These are phyloP conservation scores for Blastobotrys illinoisensis DNA, from an alignment of 1,139 yeast genomes.

Conservation along the genomic window DNA sequence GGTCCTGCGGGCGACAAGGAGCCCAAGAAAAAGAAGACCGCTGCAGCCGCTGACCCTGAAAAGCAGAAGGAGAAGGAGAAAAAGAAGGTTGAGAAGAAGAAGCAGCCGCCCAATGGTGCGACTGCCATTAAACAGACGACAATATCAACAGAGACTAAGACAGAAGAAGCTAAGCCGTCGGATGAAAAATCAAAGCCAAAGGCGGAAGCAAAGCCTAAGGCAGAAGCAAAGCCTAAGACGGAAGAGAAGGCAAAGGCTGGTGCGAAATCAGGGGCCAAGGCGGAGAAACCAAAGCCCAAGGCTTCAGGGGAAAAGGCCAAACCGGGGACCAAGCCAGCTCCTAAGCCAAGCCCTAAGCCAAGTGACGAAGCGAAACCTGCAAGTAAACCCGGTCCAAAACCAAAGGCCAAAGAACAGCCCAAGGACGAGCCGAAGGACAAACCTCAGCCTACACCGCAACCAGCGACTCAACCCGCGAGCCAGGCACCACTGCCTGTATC, in stretches of 20 bases:
- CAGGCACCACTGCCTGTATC: not conserved
- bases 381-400: not conserved
- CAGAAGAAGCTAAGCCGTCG: not conserved
- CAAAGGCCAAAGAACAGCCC: not conserved
- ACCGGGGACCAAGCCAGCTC: too few species aligned
- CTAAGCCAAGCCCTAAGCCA: constrained; percentile 1
- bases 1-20: constrained; percentile 8
- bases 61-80: constrained; percentile 6
- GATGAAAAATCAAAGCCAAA: not conserved
- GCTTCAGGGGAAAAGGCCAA: not conserved
- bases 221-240: not conserved
- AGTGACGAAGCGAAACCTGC: constrained; percentile 1
- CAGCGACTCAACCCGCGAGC: not conserved
- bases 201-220: not conserved
- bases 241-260: not conserved
- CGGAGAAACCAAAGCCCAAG: constrained; percentile 1
- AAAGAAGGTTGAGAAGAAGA: constrained; percentile 3
- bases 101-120: not conserved
- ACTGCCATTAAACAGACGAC: not conserved
- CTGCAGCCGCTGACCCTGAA: constrained; percentile 6
- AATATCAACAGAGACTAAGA: not conserved
- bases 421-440: too few species aligned
- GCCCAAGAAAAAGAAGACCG: constrained; percentile 6
- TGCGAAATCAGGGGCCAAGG: not conserved
- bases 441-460: not conserved